Conservation (phyloP, 495 filamentous ascomycete species). For the Xylaria telfairii region DNA sequence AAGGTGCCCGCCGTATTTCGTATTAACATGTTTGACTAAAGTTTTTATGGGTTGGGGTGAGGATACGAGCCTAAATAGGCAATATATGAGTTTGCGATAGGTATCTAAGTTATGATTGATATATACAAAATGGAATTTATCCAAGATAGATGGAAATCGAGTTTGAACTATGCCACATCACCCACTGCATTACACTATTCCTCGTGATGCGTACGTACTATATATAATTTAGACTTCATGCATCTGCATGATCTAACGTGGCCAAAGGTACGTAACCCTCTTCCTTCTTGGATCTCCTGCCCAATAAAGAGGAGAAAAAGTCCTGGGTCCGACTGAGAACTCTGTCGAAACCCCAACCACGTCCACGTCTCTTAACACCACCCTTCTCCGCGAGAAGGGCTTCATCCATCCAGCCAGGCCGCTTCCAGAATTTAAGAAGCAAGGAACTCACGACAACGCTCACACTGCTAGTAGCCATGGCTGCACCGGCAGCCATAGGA, state of each 20-base stretch:
- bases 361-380: conserved; percentile 47
- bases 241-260: conserved; percentile 48
- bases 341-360: conserved; percentile 53
- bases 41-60: not conserved
- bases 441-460: conserved; percentile 87
- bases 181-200: not conserved
- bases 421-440: conserved; percentile 83
- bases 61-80: not conserved
- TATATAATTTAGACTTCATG: conserved; percentile 24
- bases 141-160: not conserved
- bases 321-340: conserved; percentile 49
- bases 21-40: not conserved
- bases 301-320: conserved; percentile 38
- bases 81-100: not conserved
- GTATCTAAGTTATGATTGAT: conserved; percentile 16
- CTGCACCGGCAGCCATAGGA: conserved; percentile 91
- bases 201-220: conserved; percentile 5
- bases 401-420: conserved; percentile 89
- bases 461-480: conserved; percentile 91
- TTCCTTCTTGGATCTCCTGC: conserved; percentile 49
- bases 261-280: conserved; percentile 66
- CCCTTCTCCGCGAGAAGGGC: conserved; percentile 64
- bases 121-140: conserved; percentile 19
- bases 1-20: conserved; percentile 17
- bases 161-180: not conserved